Evolutionary conservation across 805 yeast species (phyloP).

Genomic region (Teunomyces barrocoloradensis): DNA sequence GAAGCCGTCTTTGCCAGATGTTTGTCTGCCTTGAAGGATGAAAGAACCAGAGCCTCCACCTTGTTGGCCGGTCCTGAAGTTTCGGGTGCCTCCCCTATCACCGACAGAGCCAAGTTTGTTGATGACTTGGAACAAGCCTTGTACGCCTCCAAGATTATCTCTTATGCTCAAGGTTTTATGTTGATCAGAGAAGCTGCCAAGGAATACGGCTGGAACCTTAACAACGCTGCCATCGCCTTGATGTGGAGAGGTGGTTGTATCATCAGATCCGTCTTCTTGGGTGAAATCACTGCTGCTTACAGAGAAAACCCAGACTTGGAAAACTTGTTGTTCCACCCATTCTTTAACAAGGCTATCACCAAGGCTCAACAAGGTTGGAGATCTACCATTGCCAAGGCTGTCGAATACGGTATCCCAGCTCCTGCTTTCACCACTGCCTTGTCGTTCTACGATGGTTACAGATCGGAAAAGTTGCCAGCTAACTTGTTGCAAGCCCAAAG

Average conservation of each 20-base stretch:
- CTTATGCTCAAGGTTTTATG: slow-evolving; percentile 99
- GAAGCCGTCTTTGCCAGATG: slow-evolving; percentile 98
- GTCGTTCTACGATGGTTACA: slow-evolving; percentile 97
- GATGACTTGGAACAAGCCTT: slow-evolving; percentile 97
- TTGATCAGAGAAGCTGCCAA: slow-evolving; percentile 96
- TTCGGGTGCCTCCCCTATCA: slow-evolving; percentile 56
- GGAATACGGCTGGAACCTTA: slow-evolving; percentile 95
- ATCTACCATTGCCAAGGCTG: slow-evolving; percentile 73
- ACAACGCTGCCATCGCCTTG: slow-evolving; percentile 96
- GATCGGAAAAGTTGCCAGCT: slow-evolving; percentile 94
- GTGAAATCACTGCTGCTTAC: slow-evolving; percentile 95
- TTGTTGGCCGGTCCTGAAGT: slow-evolving; percentile 75
- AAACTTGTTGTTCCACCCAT: slow-evolving; percentile 92
- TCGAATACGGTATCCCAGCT: slow-evolving; percentile 88
- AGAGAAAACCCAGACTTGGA: slow-evolving; percentile 90
- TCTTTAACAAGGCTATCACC: slow-evolving; percentile 86
- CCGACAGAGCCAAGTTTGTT: slow-evolving; percentile 79
- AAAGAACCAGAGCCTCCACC: slow-evolving; percentile 84
- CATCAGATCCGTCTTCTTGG: slow-evolving; percentile 97
- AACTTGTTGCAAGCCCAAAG: slow-evolving; percentile 99
- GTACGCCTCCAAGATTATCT: slow-evolving; percentile 96
- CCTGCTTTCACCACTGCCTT: slow-evolving; percentile 98
- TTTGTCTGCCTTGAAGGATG: slow-evolving; percentile 86
- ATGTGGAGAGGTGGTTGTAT: slow-evolving; percentile 99
- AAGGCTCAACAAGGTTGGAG: slow-evolving; percentile 98